Evolutionary conservation across 106 monocot species (phyloP).

Genomic region (Phalaenopsis equestris): DNA sequence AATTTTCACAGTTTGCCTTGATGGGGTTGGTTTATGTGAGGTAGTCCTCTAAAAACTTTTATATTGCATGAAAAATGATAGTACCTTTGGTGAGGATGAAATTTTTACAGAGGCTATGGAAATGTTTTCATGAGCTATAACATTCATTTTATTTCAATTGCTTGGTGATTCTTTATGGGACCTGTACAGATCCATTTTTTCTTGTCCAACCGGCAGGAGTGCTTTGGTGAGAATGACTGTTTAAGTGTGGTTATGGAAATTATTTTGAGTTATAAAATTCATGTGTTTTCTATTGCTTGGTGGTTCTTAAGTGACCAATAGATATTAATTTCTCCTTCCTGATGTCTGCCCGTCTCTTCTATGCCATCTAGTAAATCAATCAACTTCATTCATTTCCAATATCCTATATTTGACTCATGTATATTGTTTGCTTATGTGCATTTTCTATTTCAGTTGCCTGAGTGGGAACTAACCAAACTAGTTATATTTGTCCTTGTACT

Average conservation of each 20-base stretch:
- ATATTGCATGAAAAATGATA: background rate
- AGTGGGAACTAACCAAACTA: too few relatives aligned
- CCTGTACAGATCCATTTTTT: too few relatives aligned
- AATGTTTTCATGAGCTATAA: background rate
- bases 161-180: background rate
- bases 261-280: background rate
- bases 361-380: background rate
- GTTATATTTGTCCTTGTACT: background rate
- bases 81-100: background rate
- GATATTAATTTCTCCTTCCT: background rate
- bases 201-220: too few relatives aligned
- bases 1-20: background rate
- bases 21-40: background rate
- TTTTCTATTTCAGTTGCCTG: background rate
- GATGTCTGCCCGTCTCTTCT: background rate
- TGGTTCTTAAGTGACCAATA: background rate
- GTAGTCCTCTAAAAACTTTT: background rate
- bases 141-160: background rate
- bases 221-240: background rate
- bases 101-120: background rate
- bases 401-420: background rate
- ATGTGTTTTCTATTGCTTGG: background rate
- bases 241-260: background rate
- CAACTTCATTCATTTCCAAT: background rate
- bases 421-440: background rate